Base-by-base conservation (phyloP, 306 rosid species). In the Senna tora region DNA sequence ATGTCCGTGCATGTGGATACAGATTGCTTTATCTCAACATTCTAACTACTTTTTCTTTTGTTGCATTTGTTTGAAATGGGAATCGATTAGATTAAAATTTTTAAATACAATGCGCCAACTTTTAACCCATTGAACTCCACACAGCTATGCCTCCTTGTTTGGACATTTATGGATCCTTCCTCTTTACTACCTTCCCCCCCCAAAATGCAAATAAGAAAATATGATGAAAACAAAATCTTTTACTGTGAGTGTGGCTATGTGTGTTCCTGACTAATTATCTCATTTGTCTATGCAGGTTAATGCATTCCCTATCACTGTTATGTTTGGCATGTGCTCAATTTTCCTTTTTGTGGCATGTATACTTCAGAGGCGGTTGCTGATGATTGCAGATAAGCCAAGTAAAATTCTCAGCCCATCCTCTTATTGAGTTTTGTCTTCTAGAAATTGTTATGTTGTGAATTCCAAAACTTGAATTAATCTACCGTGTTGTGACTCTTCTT, bases 301-400 rank as follows among this genome's bases (percentile, higher is more conserved):
- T 80, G 97, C 97, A 41, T 95, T 95, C 86, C 99, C 99, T 2
- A 95, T 95, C 84, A 86, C 97, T 47, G 77, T 89, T 32, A 95
- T 95, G 99, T 95, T 91, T 36, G 96, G 96, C 61, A 95, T 95
- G 99, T 95, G 99, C 90, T 91, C 99, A 28, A 85, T 88, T 65
- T 95, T 95, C 90, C 96, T 95, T 71, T 45, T 89, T 21, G 85
- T 95, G 72, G 99, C 99, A 46, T 84, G 82, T 67, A 49, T 91
- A 67, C 81, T 95, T 66, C 97, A 91, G 89, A 83, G 96, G 87
- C 87, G 97, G 80, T 92, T 95, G 73, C 38, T 95, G 87, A 63
- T 64, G 69, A 88, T 95, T 72, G 73, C 90, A 52, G 99, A 94
- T 12, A 95, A 95, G 88, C 92, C 96, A 75, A 95, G 99, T 95